Base-by-base conservation (phyloP, 352 stramenopile genomes). In the Pythium plurisporium region DNA sequence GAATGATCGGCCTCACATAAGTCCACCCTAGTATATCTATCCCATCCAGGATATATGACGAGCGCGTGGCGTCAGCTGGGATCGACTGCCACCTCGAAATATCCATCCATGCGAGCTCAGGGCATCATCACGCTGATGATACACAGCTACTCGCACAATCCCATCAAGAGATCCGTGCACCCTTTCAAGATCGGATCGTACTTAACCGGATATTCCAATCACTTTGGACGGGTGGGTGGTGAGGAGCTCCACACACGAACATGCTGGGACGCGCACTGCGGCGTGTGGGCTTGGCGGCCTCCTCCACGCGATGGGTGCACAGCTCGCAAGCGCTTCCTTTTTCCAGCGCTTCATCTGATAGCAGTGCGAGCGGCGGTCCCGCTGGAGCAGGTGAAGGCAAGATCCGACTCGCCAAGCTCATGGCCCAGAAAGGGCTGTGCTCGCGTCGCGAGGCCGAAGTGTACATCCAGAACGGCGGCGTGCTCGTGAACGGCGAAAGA, bases 371-470 rank as follows among this genome's bases (percentile, higher is more conserved):
- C n/a, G n/a, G n/a, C n/a, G n/a, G n/a, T n/a, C n/a, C n/a, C n/a
- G n/a, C n/a, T n/a, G n/a, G n/a, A n/a, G n/a, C n/a, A n/a, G 47
- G 47, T 27, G 52, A 58, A 38, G 65, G 50, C 55, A 70, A 74
- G 44, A 56, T 93, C 30, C 83, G 83, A 8, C 58, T 93, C 14
- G 77, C 81, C 50, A 93, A 93, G 69, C 71, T 94, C 27, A 94
- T 91, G 81, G 79, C 79, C 5, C 73, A 89, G 53, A 70, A 73
- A 62, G 80, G 82, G 0, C 65, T 94, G 15, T 94, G 84, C 61
- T 92, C 82, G 49, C 76, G 84, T 9, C 84, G 82, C 47, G 84
- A 94, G 60, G 84, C 82, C 7, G 84, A 94, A 33, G 70, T 68
- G 7, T 92, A 91, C 65, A 94, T 94, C 54, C 80, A 91, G 56